phyloP scores from a whole-genome alignment of 805 yeast genomes.

The Kazachstania psychrophila region DNA sequence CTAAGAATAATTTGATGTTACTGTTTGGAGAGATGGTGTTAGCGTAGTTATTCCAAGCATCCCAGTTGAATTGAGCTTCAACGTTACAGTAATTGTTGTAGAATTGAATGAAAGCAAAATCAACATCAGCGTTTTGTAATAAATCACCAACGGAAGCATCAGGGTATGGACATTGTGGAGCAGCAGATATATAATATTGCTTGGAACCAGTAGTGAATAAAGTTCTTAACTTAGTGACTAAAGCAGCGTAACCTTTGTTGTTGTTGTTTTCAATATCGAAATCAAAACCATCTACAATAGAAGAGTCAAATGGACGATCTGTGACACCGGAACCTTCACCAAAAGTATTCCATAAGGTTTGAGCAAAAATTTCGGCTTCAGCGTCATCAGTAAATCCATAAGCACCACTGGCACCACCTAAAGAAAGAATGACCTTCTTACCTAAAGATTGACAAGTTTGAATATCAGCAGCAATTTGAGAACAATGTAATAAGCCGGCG shows the following conservation, averaged over 20 bases:
- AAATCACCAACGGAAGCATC: conserved; percentile 59
- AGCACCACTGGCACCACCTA: conserved; percentile 66
- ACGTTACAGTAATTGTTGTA: conserved; percentile 76
- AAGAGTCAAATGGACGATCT: conserved; percentile 60
- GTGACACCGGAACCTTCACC: conserved; percentile 48
- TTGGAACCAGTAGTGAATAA: conserved; percentile 46
- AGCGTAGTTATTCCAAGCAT: conserved; percentile 66
- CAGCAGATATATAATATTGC: conserved; percentile 69
- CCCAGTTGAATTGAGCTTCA: conserved; percentile 50
- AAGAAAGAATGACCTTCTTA: conserved; percentile 63
- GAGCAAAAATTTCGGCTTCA: conserved; percentile 60
- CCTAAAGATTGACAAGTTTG: conserved; percentile 69
- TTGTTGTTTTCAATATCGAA: conserved; percentile 71
- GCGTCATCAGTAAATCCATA: conserved; percentile 77
- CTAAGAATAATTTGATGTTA: conserved; percentile 60
- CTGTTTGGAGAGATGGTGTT: conserved; percentile 50
- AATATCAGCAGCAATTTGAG: conserved; percentile 59
- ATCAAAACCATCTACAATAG: conserved; percentile 86
- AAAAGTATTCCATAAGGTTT: conserved; percentile 52
- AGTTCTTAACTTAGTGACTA: conserved; percentile 46
- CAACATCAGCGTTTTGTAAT: conserved; percentile 52
- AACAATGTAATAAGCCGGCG: conserved; percentile 36
- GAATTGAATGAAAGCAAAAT: conserved; percentile 79
- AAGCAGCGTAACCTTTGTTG: conserved; percentile 56
- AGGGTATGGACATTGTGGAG: conserved; percentile 89